phyloP scores from a whole-genome alignment of 1,139 yeast genomes.

The Candida pseudoviswanathii region DNA sequence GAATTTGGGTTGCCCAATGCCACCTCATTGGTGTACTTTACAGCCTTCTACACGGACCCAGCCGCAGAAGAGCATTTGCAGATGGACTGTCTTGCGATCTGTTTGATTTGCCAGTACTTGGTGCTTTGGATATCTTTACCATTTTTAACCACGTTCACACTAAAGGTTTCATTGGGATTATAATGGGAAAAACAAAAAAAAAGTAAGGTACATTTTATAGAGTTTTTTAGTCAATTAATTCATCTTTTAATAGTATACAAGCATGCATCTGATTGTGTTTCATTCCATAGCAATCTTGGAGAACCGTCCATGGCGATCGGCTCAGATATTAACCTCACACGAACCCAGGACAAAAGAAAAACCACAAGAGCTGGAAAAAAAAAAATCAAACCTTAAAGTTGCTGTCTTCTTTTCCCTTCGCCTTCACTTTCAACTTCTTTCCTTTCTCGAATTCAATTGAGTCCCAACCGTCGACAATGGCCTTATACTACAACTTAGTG shows the following conservation, averaged over 20 bases:
- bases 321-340: not conserved
- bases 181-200: not conserved
- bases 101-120: conserved; percentile 69
- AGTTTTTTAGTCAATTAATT: not conserved
- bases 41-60: conserved; percentile 80
- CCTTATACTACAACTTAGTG: conserved; percentile 72
- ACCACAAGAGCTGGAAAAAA: too few species aligned
- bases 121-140: conserved; percentile 65
- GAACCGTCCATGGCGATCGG: not conserved
- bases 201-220: not conserved
- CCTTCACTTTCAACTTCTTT: not conserved
- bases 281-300: conserved; percentile 1
- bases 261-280: too few species aligned
- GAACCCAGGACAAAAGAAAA: not conserved
- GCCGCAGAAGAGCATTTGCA: conserved; percentile 62
- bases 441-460: not conserved
- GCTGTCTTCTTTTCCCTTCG: not conserved
- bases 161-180: conserved; percentile 40
- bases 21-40: conserved; percentile 78
- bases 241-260: not conserved
- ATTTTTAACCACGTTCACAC: conserved; percentile 60
- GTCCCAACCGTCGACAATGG: conserved; percentile 45
- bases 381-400: not conserved
- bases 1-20: conserved; percentile 86
- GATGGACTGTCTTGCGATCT: conserved; percentile 81